These are phyloP conservation scores for Curvularia sp. DNA, from an alignment of 2,329 filamentous ascomycete genomes.

Conservation along the genomic window DNA sequence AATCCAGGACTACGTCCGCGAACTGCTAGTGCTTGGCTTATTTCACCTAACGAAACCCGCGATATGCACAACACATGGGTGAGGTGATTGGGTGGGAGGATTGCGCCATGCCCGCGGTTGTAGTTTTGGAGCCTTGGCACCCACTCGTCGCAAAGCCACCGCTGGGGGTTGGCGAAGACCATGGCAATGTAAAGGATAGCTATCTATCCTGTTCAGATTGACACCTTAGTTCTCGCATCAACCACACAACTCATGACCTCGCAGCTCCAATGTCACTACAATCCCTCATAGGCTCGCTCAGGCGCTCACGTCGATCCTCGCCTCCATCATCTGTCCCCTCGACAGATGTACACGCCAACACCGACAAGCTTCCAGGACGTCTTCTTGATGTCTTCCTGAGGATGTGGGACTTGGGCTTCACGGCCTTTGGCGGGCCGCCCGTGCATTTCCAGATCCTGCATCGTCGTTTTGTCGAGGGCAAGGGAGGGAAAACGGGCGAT, in stretches of 20 bases:
- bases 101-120: not conserved
- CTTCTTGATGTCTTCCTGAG: constrained; percentile 36
- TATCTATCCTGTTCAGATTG: not conserved
- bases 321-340: constrained; percentile 15
- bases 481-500: constrained; percentile 42
- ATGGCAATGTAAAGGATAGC: not conserved
- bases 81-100: constrained; percentile 9
- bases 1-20: not conserved
- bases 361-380: constrained; percentile 30
- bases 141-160: not conserved
- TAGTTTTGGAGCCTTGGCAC: constrained; percentile 1
- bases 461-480: constrained; percentile 64
- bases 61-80: constrained; percentile 12
- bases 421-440: constrained; percentile 70
- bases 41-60: not conserved
- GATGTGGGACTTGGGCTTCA: constrained; percentile 69
- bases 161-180: not conserved
- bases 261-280: constrained; percentile 23
- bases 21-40: constrained; percentile 8
- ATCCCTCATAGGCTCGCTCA: constrained; percentile 33
- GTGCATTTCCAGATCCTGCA: constrained; percentile 75
- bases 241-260: not conserved
- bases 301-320: constrained; percentile 20
- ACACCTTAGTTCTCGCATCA: not conserved
- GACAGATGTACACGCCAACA: constrained; percentile 21